Percentiles rank a stretch among this genome's conserved stretches.
These are phyloP conservation scores for Anthoceros angustus DNA, from an alignment of 225 moss, liverwort and hornwort genomes.

Conservation along the genomic window DNA sequence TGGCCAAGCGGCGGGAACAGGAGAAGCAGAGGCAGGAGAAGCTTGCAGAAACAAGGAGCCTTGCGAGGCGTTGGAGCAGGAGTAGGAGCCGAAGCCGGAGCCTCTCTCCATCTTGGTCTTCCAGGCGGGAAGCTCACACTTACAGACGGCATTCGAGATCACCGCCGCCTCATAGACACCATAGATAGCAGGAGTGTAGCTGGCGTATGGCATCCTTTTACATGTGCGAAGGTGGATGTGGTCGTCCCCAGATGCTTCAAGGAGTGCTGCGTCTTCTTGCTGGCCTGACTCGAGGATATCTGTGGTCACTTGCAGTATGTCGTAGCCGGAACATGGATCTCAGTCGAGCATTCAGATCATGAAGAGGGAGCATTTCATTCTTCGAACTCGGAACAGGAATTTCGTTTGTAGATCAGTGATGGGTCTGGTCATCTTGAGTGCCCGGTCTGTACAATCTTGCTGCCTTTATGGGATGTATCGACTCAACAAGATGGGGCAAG, in stretches of 20 bases:
- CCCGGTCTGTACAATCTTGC: no score
- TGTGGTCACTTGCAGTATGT: no score
- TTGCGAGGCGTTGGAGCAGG: slow-evolving; percentile 71
- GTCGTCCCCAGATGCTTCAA: background rate
- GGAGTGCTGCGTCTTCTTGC: background rate
- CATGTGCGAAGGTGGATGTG: background rate
- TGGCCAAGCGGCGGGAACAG: slow-evolving; percentile 88
- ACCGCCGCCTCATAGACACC: slow-evolving; percentile 1
- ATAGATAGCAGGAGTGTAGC: background rate
- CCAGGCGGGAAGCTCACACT: background rate
- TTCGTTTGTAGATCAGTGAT: no score
- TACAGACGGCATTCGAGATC: background rate
- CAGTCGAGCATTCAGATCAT: no score
- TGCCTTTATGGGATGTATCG: no score
- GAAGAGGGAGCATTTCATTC: no score
- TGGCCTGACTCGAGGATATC: no score
- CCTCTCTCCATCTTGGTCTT: slow-evolving; percentile 7
- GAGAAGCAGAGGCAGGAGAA: slow-evolving; percentile 95
- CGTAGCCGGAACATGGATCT: no score
- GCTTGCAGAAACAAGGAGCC: slow-evolving; percentile 84
- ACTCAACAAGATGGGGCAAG: no score
- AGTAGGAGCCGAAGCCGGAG: slow-evolving; percentile 52
- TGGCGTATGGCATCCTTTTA: background rate
- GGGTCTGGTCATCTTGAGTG: no score
- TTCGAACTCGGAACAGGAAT: no score